Base-by-base conservation (phyloP, 2,329 filamentous ascomycete species). In the Penicillium palitans region DNA sequence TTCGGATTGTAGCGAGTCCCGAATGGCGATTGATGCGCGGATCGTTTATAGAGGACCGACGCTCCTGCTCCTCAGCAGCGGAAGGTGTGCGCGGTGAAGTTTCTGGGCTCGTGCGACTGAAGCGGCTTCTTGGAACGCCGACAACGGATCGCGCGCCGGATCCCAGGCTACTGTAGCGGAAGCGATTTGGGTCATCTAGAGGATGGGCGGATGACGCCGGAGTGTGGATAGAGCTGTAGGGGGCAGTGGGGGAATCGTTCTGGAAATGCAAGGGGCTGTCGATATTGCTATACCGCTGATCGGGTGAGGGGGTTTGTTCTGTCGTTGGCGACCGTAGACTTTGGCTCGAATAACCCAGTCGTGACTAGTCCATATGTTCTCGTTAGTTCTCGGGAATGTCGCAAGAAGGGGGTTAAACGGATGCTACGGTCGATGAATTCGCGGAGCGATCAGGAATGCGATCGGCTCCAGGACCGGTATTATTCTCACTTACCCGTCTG, bases 271-370 rank as follows among this genome's bases (percentile, higher is more conserved):
- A 73, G 66, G 72, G 71, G 67, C 59, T 70, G 17, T 72, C 67
- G 51, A 66, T 65, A 60, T 71, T 68, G 64, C 65, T 72, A 54
- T 70, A 64, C 53, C 68, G 68, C 62, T 73, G 72, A 49, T 76
- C 73, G 45, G 74, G 71, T 55, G 74, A 75, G 63, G 74, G 68
- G 29, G 71, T 71, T 51, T 73, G 68, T 62, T 77, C 73, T 50
- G 61, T 67, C 47, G 67, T 65, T 40, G 74, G 70, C 40, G 74
- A 74, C 59, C 72, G 70, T 55, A 76, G 64, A 53, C 66, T 66
- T 55, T 64, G 68, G 41, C 66, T 68, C n/a, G 73, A 70, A 63
- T 75, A 70, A 48, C 74, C 69, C 37, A 75, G 68, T 58, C 73
- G 74, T 39, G 74, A 76, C 73, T 76, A 61, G 50, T 60, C 39